A percentile compares a stretch with the other conserved stretches of the same genome.
Evolutionary conservation across 768 basidiomycete species (phyloP).

Genomic region (Pleurotus tuoliensis): DNA sequence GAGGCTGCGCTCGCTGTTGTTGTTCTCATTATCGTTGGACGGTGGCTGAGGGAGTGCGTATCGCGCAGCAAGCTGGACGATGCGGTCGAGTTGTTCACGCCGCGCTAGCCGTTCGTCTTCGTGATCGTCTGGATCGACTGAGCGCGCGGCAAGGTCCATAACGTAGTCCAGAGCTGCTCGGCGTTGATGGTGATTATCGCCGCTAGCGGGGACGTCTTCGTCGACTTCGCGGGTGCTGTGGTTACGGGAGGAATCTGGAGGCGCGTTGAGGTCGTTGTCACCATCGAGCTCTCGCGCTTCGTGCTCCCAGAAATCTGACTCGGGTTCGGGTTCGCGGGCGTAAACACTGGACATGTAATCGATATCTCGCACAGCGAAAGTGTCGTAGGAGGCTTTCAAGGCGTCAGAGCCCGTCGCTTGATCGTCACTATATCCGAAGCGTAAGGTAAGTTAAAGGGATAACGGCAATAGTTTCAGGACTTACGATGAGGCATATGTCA

Average conservation of each 20-base stretch:
- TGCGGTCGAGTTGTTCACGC: background rate
- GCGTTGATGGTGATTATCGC: background rate
- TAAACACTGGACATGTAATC: background rate
- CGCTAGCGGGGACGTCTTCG: background rate
- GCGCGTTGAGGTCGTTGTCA: background rate
- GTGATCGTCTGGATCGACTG: background rate
- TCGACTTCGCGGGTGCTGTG: background rate
- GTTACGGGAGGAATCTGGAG: no score
- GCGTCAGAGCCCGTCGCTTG: background rate
- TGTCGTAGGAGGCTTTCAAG: background rate
- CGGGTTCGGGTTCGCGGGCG: background rate
- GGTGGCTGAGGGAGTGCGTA: background rate
- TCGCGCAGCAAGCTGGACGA: background rate
- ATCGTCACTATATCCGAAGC: background rate
- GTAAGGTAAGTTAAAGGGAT: background rate
- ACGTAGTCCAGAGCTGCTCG: conserved; percentile 1
- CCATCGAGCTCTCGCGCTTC: background rate
- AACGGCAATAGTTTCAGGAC: background rate
- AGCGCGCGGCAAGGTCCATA: background rate
- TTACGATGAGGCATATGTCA: background rate
- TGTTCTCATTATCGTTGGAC: background rate
- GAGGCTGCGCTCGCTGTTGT: background rate
- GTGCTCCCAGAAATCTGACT: background rate
- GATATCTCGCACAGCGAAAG: background rate
- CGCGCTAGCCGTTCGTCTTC: background rate